A percentile compares a stretch with the other conserved stretches of the same genome.
These are phyloP conservation scores for Tylopilus plumbeoviolaceoides DNA, from an alignment of 768 basidiomycete species.

Conservation along the genomic window DNA sequence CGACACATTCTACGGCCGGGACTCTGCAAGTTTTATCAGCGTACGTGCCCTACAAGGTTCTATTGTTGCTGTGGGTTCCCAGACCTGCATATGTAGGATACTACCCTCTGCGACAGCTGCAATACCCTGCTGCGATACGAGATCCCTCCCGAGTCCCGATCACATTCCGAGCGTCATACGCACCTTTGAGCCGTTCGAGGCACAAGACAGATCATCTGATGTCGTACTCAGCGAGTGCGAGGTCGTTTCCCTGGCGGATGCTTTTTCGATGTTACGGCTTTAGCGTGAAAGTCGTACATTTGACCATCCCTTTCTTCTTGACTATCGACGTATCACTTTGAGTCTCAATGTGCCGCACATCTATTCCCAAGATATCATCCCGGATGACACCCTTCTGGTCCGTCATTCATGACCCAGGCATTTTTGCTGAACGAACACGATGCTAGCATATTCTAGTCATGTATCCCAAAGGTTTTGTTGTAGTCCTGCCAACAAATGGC, in stretches of 20 bases:
- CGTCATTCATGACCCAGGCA: too few relatives aligned
- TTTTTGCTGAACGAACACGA: background rate
- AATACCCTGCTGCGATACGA: constrained; percentile 10
- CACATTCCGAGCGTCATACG: constrained; percentile 23
- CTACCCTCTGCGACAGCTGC: constrained; percentile 13
- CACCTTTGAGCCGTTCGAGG: constrained; percentile 16
- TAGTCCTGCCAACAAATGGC: too few relatives aligned
- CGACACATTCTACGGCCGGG: constrained; percentile 1
- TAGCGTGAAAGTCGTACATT: background rate
- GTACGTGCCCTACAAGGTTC: constrained; percentile 1
- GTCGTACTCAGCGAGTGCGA: constrained; percentile 13
- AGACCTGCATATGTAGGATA: constrained; percentile 7
- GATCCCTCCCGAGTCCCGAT: constrained; percentile 16
- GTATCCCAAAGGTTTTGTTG: background rate
- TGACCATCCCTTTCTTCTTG: background rate
- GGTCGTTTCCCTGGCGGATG: constrained; percentile 12
- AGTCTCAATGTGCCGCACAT: background rate
- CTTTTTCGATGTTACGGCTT: constrained; percentile 22
- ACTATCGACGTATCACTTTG: background rate
- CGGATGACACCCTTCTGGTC: background rate
- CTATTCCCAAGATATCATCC: background rate
- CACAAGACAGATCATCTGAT: constrained; percentile 5
- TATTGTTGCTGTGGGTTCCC: background rate
- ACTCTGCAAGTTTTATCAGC: constrained; percentile 6
- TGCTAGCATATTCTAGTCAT: background rate